phyloP scores from a whole-genome alignment of 2,329 filamentous ascomycete genomes.

The Xylariaceae sp. region DNA sequence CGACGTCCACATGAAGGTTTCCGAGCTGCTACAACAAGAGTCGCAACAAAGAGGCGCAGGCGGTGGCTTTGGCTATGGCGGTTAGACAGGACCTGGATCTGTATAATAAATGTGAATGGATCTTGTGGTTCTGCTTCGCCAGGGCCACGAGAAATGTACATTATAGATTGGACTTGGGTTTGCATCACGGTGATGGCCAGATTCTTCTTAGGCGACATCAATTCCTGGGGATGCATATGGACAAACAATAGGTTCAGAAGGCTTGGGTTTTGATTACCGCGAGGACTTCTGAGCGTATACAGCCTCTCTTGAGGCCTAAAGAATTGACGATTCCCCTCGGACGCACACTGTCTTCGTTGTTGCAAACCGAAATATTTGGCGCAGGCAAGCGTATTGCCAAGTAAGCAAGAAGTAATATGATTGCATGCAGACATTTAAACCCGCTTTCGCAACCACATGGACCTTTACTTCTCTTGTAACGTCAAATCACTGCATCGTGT shows the following conservation, averaged over 20 bases:
- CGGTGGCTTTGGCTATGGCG: conserved; percentile 44
- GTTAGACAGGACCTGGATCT: conserved; percentile 14
- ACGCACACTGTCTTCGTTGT: too few relatives aligned
- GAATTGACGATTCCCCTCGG: background rate
- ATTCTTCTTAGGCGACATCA: too few relatives aligned
- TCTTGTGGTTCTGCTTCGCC: background rate
- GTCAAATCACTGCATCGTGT: too few relatives aligned
- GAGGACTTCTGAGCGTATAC: background rate
- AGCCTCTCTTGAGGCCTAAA: background rate
- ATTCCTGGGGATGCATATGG: too few relatives aligned
- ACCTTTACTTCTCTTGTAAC: too few relatives aligned
- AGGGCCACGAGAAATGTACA: background rate
- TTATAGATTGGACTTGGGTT: too few relatives aligned
- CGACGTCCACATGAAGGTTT: conserved; percentile 96
- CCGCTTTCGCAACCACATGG: too few relatives aligned
- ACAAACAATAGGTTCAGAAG: background rate
- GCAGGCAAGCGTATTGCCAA: too few relatives aligned
- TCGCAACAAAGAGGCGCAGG: conserved; percentile 63
- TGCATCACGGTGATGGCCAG: too few relatives aligned
- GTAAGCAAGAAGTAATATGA: too few relatives aligned
- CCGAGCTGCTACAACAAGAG: conserved; percentile 91
- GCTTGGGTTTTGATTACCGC: background rate
- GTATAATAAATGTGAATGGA: background rate
- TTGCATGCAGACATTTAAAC: too few relatives aligned
- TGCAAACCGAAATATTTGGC: too few relatives aligned